phyloP scores from a whole-genome alignment of 2,329 filamentous ascomycete genomes.

The Herpotrichia juniperi region DNA sequence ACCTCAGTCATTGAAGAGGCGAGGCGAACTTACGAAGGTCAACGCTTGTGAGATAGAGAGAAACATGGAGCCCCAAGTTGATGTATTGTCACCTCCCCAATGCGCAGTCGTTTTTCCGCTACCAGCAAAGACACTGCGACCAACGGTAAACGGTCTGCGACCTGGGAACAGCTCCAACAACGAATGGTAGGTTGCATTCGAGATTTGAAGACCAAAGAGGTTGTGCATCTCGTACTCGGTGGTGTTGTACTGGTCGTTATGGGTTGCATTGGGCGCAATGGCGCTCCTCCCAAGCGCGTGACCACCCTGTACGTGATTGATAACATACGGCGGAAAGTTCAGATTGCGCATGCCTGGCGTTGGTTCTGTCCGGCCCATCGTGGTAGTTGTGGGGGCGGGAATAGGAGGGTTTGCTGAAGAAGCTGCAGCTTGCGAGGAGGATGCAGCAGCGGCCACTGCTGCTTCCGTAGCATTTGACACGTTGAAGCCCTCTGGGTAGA shows the following conservation, averaged over 20 bases:
- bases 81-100: slow-evolving; percentile 70
- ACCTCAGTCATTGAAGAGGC: background rate
- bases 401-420: too few relatives aligned
- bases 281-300: slow-evolving; percentile 67
- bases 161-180: slow-evolving; percentile 72
- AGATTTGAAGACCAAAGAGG: slow-evolving; percentile 53
- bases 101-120: too few relatives aligned
- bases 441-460: slow-evolving; percentile 60
- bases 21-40: slow-evolving; percentile 60
- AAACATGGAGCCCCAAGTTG: slow-evolving; percentile 72
- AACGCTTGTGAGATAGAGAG: slow-evolving; percentile 77
- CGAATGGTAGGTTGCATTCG: slow-evolving; percentile 59
- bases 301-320: slow-evolving; percentile 74
- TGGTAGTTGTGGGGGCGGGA: too few relatives aligned
- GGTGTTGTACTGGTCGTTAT: slow-evolving; percentile 63
- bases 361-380: too few relatives aligned
- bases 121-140: too few relatives aligned
- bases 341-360: slow-evolving; percentile 67
- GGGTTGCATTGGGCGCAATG: slow-evolving; percentile 75
- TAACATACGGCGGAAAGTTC: slow-evolving; percentile 73
- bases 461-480: slow-evolving; percentile 70
- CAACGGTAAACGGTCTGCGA: too few relatives aligned
- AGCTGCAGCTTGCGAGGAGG: slow-evolving; percentile 55
- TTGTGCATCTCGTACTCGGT: slow-evolving; percentile 81
- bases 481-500: slow-evolving; percentile 72